Conservation (phyloP, 2,329 filamentous ascomycete species). For the Fusarium decemcellulare region DNA sequence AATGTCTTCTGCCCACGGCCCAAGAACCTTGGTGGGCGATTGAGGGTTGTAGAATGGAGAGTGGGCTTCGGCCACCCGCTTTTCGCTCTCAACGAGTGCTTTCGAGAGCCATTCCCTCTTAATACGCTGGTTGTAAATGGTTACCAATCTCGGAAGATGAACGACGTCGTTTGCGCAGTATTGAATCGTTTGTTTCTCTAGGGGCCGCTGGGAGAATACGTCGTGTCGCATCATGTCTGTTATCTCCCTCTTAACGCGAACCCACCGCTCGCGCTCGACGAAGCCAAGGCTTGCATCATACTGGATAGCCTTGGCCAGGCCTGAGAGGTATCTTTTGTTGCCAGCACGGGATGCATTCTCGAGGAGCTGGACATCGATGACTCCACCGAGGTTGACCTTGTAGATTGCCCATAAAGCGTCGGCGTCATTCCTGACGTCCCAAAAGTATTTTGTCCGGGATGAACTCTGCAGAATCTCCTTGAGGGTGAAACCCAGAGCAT, state of each 20-base stretch:
- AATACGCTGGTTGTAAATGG: background rate
- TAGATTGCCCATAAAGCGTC: constrained; percentile 12
- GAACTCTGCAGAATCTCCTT: constrained; percentile 2
- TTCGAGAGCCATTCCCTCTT: background rate
- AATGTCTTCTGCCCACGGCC: background rate
- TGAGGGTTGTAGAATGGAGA: background rate
- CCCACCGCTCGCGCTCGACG: background rate
- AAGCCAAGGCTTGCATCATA: background rate
- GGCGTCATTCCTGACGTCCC: constrained; percentile 16
- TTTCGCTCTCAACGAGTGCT: background rate
- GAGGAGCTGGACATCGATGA: constrained; percentile 7
- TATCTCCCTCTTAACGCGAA: background rate
- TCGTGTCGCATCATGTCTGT: background rate
- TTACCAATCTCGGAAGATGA: background rate
- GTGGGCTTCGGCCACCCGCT: background rate
- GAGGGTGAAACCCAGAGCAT: background rate
- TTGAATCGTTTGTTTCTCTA: background rate
- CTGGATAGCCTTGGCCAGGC: background rate
- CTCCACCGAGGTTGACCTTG: background rate
- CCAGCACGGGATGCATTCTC: constrained; percentile 5
- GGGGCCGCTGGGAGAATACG: background rate
- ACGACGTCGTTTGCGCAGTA: constrained; percentile 14
- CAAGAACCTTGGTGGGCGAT: background rate
- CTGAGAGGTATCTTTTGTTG: background rate
- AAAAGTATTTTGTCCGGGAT: background rate